phyloP scores from a whole-genome alignment of 768 basidiomycete genomes.

The Krasilnikovozyma curviuscula region DNA sequence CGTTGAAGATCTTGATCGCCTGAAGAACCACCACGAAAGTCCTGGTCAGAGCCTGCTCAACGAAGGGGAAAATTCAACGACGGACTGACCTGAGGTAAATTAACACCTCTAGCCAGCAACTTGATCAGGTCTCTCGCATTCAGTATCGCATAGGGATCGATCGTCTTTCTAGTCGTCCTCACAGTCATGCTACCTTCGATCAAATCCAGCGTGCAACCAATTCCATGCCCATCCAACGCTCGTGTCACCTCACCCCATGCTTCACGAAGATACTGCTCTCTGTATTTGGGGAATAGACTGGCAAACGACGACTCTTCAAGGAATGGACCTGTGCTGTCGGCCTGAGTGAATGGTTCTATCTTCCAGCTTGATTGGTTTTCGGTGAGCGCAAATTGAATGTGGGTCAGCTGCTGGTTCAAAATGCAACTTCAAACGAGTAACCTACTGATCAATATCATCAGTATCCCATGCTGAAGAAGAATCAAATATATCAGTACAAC shows the following conservation, averaged over 20 bases:
- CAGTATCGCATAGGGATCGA: conserved; percentile 85
- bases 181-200: conserved; percentile 97
- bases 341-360: conserved; percentile 51
- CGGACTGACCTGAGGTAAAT: conserved; percentile 30
- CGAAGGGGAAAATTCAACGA: background rate
- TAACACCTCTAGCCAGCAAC: conserved; percentile 77
- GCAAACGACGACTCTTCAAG: conserved; percentile 94
- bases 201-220: conserved; percentile 79
- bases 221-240: conserved; percentile 66
- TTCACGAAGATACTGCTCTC: conserved; percentile 88
- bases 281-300: conserved; percentile 92
- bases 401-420: background rate
- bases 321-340: conserved; percentile 61
- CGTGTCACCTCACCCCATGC: conserved; percentile 81
- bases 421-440: background rate
- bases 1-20: conserved; percentile 76
- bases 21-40: conserved; percentile 28
- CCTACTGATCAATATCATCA: conserved; percentile 96
- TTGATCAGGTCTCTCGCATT: conserved; percentile 94
- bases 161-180: conserved; percentile 87
- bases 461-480: conserved; percentile 74
- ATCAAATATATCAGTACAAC: background rate
- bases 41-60: conserved; percentile 13
- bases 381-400: background rate
- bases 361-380: conserved; percentile 61